Base-by-base conservation (phyloP, 2,329 filamentous ascomycete species). In the Fusarium sacchari region DNA sequence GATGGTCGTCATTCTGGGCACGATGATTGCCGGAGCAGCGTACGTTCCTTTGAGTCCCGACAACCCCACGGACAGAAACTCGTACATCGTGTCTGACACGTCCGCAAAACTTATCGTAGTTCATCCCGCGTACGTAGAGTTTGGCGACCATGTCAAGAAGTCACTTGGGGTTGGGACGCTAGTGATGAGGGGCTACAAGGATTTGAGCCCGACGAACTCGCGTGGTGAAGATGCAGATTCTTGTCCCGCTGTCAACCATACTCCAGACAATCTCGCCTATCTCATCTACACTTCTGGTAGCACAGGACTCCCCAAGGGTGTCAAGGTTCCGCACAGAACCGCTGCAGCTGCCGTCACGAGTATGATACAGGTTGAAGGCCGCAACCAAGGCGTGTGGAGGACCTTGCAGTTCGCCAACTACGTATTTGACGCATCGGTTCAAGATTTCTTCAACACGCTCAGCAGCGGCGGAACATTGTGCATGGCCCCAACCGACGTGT, bases 11-110 rank as follows among this genome's bases (percentile, higher is more conserved):
- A 77, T 77, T 44, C 58, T 70, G 8, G 75, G 70, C 1, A 60
- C 73, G 5, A 58, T 77, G 43, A 74, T 74, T 22, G 60, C 72
- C 14, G 74, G 75, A 5, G 66, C 52, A 7, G 71, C 75, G 2
- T 76, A 75, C 12, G 60, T 76, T 4, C 74, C 76, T 24, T 47
- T 77, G 14, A 77, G 73, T 37, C 72, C 73, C 6, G 72, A 76
- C 2, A 77, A 77, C 18, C 73, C 71, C 5, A 30, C 18, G 0
- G 63, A 72, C 9, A 73, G 76, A 10, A 77, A 77, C 39, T 49
- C 55, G 1, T 75, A 72, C 49, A 74, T 77, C 13, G 67, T 73
- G 18, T 43, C 64, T 28, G 76, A 77, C 30, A 62, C 67, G 0
- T 36, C 36, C 1, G 71, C 75, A 4, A 71, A 55, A 26, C 47